Evolutionary conservation across 2,329 filamentous ascomycete species (phyloP), one percentile per base, ranked within the genome.

Genomic region (Neopestalotiopsis sp.): DNA sequence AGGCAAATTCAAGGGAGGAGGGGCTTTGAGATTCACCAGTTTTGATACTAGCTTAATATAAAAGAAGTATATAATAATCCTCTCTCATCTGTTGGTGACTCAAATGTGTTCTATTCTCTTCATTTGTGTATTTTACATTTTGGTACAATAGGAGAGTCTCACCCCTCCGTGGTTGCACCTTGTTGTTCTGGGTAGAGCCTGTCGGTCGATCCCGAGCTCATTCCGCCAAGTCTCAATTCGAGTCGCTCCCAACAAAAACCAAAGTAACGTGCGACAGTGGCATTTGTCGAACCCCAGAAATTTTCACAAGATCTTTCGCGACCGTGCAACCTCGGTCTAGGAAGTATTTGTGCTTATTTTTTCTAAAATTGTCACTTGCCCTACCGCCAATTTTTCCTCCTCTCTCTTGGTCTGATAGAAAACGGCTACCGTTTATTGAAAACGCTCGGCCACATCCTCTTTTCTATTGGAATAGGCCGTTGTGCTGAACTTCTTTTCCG

Each of bases 151-250:
- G 4, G 17, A 17, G 40, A 45, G 17, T 45, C 17, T 45, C 14
- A 14, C n/a, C n/a, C n/a, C 45, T 49, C 45, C 45, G 45, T 49
- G 45, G 57, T 62, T 20, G 28, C 59, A 34, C 34, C 59, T 34
- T 32, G 28, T 45, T 57, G 34, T 32, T 28, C 24, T 34, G 34
- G 14, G n/a, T 9, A 28, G 28, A 28, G 24, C 28, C 28, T 38
- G n/a, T 40, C 30, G 56, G 53, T 67, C 56, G 56, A 67, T 59
- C 53, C 65, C 65, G 53, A 67, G 56, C n/a, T 24, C 32, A 20
- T 24, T 59, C 53, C 53, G 53, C 65, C 63, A 66, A 66, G 63
- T 66, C 34, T 45, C 24, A 66, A 34, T 38, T 40, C 34, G 49
- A 45, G n/a, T 56, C 7, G 0, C 53, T 66, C 63, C 63, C 63